Conservation (phyloP, 768 basidiomycete genomes). For the Dioszegia hungarica region DNA sequence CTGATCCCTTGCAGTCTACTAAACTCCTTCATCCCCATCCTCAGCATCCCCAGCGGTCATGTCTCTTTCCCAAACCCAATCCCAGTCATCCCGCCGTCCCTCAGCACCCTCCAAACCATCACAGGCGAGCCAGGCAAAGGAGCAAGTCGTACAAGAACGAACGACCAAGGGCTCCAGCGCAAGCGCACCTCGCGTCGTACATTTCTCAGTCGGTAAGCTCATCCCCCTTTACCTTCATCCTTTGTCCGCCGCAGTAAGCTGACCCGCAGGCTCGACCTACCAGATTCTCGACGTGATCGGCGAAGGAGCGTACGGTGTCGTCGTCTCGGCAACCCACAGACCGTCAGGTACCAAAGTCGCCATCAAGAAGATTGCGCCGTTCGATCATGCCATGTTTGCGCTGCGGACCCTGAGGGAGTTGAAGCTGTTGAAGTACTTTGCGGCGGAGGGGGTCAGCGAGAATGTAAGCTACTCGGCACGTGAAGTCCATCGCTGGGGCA, state of each 20-base stretch:
- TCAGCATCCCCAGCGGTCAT: not conserved
- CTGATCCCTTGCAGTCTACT: not conserved
- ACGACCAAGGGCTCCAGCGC: slow-evolving; percentile 33
- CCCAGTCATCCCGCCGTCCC: slow-evolving; percentile 5
- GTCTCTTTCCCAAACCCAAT: not conserved
- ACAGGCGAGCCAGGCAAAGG: not conserved
- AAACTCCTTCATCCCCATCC: not conserved
- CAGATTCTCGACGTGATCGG: slow-evolving; percentile 48
- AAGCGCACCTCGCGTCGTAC: slow-evolving; percentile 34
- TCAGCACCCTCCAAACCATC: not conserved
- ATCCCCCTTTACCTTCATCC: not conserved
- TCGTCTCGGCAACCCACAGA: slow-evolving; percentile 74
- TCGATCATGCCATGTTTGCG: slow-evolving; percentile 94
- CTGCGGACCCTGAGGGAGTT: slow-evolving; percentile 80
- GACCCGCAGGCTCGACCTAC: slow-evolving; percentile 28
- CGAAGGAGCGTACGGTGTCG: slow-evolving; percentile 80
- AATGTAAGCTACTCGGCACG: slow-evolving; percentile 33
- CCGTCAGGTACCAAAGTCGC: slow-evolving; percentile 88
- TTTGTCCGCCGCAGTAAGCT: not conserved
- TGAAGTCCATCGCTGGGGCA: too few relatives aligned
- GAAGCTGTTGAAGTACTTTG: slow-evolving; percentile 64
- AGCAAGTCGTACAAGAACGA: slow-evolving; percentile 19
- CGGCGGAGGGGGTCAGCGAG: slow-evolving; percentile 35
- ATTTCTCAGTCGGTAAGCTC: slow-evolving; percentile 42
- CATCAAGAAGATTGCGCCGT: slow-evolving; percentile 93